Evolutionary conservation across 495 filamentous ascomycete species (phyloP), one percentile per base, ranked within the genome.

Genomic region (Talaromyces thailandensis): DNA sequence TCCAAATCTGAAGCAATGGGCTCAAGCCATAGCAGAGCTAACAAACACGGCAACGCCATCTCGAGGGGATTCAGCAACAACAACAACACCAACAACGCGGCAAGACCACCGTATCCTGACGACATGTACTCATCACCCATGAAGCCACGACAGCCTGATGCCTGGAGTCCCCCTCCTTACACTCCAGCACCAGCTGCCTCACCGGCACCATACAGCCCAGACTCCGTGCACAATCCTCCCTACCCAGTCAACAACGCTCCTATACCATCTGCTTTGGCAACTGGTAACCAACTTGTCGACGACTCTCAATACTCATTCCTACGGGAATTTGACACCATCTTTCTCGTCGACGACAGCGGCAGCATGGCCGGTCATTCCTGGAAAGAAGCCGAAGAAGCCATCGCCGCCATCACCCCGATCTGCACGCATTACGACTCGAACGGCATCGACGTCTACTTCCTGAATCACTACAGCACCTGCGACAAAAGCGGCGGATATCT

Each of bases 361-460:
- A 91, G 86, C 70, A 98, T 98, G 94, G 78, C 79, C n/a, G 90
- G 87, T 61, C 65, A 71, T 12, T 82, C 81, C 50, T 98, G 94
- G 94, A 72, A 75, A 21, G 91, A 96, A 74, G 89, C 89, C 29
- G 76, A 81, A 40, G 73, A 78, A 8, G 92, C 90, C 32, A 83
- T 98, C 9, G 76, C 83, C 21, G 79, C 84, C 60, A 93, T 98
- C 73, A 82, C 93, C 0, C 90, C 89, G 0, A 88, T 98, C 69
- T 96, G 93, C 76, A 90, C 91, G 1, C 73, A 80, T 43, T 86
- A 91, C 77, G 93, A 97, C 72, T 66, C 74, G 11, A 92, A 97
- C 73, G 94, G 94, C n/a, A 88, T 98, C 64, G 94, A 98, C 73
- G 81, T 98, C 67, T 88, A 89, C 79, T 98, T 98, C 76, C 81